Base-by-base conservation (phyloP, 1,284 basidiomycete species). In the Termitomyces sp. region DNA sequence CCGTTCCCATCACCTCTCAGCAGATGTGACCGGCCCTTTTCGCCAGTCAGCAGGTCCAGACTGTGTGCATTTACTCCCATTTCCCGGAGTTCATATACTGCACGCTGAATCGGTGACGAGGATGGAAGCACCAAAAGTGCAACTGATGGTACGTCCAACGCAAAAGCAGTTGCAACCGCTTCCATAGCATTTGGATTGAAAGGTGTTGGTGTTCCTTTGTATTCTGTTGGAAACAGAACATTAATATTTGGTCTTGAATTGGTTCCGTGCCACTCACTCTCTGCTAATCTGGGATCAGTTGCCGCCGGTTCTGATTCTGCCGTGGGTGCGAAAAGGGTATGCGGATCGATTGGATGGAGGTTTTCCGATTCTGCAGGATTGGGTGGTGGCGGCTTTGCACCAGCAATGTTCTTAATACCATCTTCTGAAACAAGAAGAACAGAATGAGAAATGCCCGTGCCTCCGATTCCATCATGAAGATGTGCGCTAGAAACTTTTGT, bases 71-170 rank as follows among this genome's bases (percentile, higher is more conserved):
- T 77, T 19, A 91, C 77, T 0, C 88, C 88, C 51, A 90, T 68
- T 52, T 72, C 69, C 34, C 76, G 76, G 54, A 91, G 69, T 49
- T 88, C 86, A 54, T 78, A 74, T 13, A 90, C 75, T 26, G 80
- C 78, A 14, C 81, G 77, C 44, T 75, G 75, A 21, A 89, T 76
- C 0, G 84, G 73, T 13, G 79, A 74, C 19, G 72, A 72, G 3
- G 85, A 74, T 3, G 83, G 83, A 34, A 90, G 64, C 16, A 89
- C 82, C 11, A 90, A 70, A 21, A 91, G 71, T 16, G 80, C 88
- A 16, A 81, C 62, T 30, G 75, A 75, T 16, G 84, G 82, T 14
- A 91, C 88, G 55, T 88, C 85, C 30, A 88, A 63, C 10, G 86
- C 88, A 64, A 91, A 86, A 2, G 76, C 72, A 14, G 80, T 77